Percentiles rank a stretch among this genome's conserved stretches.
phyloP scores from a whole-genome alignment of 495 filamentous ascomycete species.

The Penicillium coffeae region DNA sequence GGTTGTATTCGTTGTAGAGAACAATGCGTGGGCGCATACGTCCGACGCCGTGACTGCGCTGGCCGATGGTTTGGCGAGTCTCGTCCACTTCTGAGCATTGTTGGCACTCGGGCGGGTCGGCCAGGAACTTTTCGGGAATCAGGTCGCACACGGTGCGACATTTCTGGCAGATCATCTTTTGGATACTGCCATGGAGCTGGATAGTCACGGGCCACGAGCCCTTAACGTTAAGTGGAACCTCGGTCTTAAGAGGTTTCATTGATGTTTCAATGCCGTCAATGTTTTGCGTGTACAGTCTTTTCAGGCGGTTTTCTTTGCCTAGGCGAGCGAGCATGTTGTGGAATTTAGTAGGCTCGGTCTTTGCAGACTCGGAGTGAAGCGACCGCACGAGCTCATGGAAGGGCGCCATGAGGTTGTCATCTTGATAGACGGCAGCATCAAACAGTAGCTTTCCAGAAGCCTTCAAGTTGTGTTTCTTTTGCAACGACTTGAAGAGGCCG shows the following conservation, averaged over 20 bases:
- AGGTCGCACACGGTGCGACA: constrained; percentile 76
- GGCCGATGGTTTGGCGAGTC: constrained; percentile 74
- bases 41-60: constrained; percentile 91
- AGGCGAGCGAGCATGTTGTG: constrained; percentile 91
- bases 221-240: constrained; percentile 68
- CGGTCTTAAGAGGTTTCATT: constrained; percentile 73
- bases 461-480: constrained; percentile 83
- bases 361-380: constrained; percentile 68
- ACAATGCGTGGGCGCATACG: constrained; percentile 89
- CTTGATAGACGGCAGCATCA: constrained; percentile 94
- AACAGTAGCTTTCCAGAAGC: constrained; percentile 93
- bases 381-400: constrained; percentile 96
- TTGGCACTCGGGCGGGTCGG: constrained; percentile 75
- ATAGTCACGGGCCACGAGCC: constrained; percentile 91
- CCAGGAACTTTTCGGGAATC: constrained; percentile 73
- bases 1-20: constrained; percentile 95
- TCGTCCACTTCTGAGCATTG: constrained; percentile 71
- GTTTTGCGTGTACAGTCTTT: constrained; percentile 93
- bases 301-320: constrained; percentile 81
- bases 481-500: constrained; percentile 80
- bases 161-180: constrained; percentile 94
- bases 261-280: constrained; percentile 91
- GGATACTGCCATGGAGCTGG: constrained; percentile 89
- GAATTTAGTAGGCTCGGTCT: constrained; percentile 80
- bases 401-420: constrained; percentile 76